phyloP scores from a whole-genome alignment of 2,329 filamentous ascomycete species.

The Aspergillus niger region DNA sequence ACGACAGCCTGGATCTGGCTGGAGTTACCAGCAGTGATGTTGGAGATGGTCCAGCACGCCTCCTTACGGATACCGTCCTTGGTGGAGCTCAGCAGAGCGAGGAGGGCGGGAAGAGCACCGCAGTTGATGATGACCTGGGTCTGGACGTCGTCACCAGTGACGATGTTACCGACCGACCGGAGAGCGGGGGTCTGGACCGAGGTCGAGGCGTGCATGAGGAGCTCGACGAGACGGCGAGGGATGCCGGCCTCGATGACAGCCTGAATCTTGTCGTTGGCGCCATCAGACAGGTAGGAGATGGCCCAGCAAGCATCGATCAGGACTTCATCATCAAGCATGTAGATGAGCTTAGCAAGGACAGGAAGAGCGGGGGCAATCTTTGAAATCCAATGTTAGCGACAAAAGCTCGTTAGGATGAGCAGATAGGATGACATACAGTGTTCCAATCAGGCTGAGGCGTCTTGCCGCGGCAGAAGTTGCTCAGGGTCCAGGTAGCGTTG shows the following conservation, averaged over 20 bases:
- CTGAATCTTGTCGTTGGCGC: conserved; percentile 98
- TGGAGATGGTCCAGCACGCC: conserved; percentile 99
- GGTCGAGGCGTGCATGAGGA: conserved; percentile 96
- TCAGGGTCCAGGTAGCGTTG: conserved; percentile 98
- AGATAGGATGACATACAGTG: conserved; percentile 65
- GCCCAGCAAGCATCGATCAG: conserved; percentile 99
- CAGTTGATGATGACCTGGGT: conserved; percentile 99
- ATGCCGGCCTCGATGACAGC: conserved; percentile 98
- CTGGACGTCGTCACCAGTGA: conserved; percentile 97
- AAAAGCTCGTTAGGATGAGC: background rate
- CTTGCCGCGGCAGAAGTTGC: conserved; percentile 99
- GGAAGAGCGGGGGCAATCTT: conserved; percentile 94
- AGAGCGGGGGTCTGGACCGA: conserved; percentile 97
- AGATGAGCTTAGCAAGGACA: conserved; percentile 94
- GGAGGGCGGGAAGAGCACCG: conserved; percentile 84
- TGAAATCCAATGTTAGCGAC: conserved; percentile 10
- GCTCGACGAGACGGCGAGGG: conserved; percentile 90
- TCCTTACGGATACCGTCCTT: conserved; percentile 99
- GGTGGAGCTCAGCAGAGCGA: conserved; percentile 90
- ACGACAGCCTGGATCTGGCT: conserved; percentile 96
- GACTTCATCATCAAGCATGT: conserved; percentile 97
- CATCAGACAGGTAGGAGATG: conserved; percentile 97
- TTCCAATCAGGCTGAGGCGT: conserved; percentile 98
- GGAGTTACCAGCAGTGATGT: conserved; percentile 97
- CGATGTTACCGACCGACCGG: conserved; percentile 96